Evolutionary conservation across 2,329 filamentous ascomycete genomes (phyloP).

Genomic region (Xylaria polymorpha): DNA sequence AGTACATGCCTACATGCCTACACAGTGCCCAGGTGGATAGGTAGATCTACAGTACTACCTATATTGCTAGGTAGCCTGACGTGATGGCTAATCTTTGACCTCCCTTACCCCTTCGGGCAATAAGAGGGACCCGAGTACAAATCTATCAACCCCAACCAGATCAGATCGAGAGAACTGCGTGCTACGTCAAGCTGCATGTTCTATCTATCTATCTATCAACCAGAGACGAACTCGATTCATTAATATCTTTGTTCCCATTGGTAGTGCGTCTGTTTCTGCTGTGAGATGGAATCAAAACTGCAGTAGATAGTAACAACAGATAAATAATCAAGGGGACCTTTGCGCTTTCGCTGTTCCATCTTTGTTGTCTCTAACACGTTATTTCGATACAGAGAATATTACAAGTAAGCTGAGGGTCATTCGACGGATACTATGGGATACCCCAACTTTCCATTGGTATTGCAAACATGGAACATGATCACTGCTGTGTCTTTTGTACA

Average conservation of each 20-base stretch:
- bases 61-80: not conserved
- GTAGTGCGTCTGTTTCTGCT: not conserved
- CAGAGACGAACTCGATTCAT: constrained; percentile 5
- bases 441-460: not conserved
- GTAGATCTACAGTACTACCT: constrained; percentile 10
- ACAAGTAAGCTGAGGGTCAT: not conserved
- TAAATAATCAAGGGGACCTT: not conserved
- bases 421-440: not conserved
- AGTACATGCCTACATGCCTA: not conserved
- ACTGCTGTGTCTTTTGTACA: not conserved
- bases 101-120: constrained; percentile 31
- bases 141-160: constrained; percentile 31
- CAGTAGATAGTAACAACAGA: not conserved
- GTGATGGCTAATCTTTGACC: constrained; percentile 22
- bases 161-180: constrained; percentile 23
- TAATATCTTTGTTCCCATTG: constrained; percentile 10
- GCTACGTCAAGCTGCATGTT: constrained; percentile 29
- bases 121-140: constrained; percentile 17
- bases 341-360: not conserved
- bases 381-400: not conserved
- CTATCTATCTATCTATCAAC: not conserved
- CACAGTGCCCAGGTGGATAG: not conserved
- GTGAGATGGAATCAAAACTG: not conserved
- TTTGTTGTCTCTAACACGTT: not conserved
- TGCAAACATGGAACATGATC: not conserved